These are phyloP conservation scores for Mycosphaerella sp. DNA, from an alignment of 2,329 filamentous ascomycete species.

Conservation along the genomic window DNA sequence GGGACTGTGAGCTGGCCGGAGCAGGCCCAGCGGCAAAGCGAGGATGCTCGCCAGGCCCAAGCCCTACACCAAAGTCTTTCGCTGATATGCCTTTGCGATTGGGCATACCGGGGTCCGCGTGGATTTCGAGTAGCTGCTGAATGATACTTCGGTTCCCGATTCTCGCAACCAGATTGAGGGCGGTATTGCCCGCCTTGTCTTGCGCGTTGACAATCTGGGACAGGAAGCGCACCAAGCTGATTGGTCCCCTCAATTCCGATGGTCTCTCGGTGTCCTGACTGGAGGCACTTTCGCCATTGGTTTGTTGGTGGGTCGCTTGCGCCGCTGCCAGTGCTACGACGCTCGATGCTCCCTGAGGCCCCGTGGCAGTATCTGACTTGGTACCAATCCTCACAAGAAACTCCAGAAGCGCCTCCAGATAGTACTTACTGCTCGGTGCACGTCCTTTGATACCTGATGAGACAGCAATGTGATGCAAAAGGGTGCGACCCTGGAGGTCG, in stretches of 20 bases:
- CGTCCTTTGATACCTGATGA: conserved; percentile 93
- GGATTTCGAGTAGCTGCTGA: conserved; percentile 91
- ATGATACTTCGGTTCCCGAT: conserved; percentile 94
- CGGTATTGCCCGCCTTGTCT: conserved; percentile 90
- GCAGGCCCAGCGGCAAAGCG: conserved; percentile 21
- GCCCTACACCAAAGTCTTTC: conserved; percentile 88
- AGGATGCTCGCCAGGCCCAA: conserved; percentile 47
- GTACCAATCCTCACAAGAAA: conserved; percentile 78
- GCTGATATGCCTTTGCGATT: conserved; percentile 85
- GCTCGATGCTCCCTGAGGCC: conserved; percentile 50
- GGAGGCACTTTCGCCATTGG: conserved; percentile 24
- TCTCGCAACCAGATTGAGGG: conserved; percentile 84
- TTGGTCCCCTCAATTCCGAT: conserved; percentile 49
- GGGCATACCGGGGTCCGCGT: conserved; percentile 83
- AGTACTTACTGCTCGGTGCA: conserved; percentile 87
- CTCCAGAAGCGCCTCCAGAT: conserved; percentile 87
- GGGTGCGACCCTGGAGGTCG: conserved; percentile 82
- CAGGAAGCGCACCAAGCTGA: conserved; percentile 89
- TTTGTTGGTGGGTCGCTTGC: conserved; percentile 19
- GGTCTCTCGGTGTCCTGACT: conserved; percentile 24
- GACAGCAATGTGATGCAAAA: conserved; percentile 92
- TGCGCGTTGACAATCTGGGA: conserved; percentile 94
- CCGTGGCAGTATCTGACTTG: conserved; percentile 21
- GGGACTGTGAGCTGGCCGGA: conserved; percentile 15
- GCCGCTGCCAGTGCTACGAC: conserved; percentile 31